A percentile compares a stretch with the other conserved stretches of the same genome.
These are phyloP conservation scores for Cladorrhinum sp. DNA, from an alignment of 2,329 filamentous ascomycete genomes.

Conservation along the genomic window DNA sequence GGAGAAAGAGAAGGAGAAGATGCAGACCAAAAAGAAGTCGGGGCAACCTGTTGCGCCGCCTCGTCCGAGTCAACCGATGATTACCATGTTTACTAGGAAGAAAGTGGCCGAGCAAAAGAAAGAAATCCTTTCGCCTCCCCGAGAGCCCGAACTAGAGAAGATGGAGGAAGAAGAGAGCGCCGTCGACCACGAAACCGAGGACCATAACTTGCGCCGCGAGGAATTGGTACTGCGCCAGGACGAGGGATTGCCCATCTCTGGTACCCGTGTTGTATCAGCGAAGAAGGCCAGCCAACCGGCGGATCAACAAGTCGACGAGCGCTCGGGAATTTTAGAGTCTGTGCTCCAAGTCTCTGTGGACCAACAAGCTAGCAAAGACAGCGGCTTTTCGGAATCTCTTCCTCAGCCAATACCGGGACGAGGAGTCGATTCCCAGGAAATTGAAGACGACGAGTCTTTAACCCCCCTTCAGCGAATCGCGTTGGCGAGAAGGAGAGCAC, in stretches of 20 bases:
- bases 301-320: too few species aligned
- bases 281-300: too few species aligned
- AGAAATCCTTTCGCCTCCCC: not conserved
- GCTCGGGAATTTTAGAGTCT: too few species aligned
- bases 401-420: too few species aligned
- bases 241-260: too few species aligned
- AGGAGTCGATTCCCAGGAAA: too few species aligned
- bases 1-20: conserved; percentile 49
- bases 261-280: too few species aligned
- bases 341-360: too few species aligned
- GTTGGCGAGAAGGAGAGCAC: too few species aligned
- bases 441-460: too few species aligned
- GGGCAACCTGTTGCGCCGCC: conserved; percentile 54
- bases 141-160: not conserved
- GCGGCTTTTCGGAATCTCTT: not conserved
- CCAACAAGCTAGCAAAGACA: not conserved
- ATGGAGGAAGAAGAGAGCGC: not conserved
- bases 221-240: too few species aligned
- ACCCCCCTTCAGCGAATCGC: too few species aligned
- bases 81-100: conserved; percentile 48
- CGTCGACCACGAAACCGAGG: not conserved
- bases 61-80: conserved; percentile 56
- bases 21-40: conserved; percentile 48
- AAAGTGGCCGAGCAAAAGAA: not conserved
- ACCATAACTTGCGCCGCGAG: not conserved